Conservation (phyloP, 2,329 filamentous ascomycete genomes). For the Coniochaeta prunicola region DNA sequence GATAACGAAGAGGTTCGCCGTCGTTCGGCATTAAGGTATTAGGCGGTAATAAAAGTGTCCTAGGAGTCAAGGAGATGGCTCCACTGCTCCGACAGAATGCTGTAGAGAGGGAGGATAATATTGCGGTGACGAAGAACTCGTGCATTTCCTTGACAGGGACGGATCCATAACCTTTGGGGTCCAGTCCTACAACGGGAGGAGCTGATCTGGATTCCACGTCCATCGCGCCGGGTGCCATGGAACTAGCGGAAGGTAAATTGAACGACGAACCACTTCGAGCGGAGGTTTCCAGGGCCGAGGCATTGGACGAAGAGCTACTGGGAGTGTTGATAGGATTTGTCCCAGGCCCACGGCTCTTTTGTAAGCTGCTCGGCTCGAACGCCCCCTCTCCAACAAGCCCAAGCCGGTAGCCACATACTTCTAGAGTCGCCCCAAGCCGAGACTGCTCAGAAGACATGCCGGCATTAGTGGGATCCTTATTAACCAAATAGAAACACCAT, state of each 20-base stretch:
- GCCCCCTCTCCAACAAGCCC: conserved; percentile 39
- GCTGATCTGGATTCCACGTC: not conserved
- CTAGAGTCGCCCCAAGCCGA: conserved; percentile 30
- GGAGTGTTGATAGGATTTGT: conserved; percentile 36
- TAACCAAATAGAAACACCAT: conserved; percentile 46
- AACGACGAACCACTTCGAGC: conserved; percentile 22
- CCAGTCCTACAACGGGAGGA: conserved; percentile 9
- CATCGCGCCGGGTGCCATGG: conserved; percentile 5
- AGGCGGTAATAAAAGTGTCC: conserved; percentile 40
- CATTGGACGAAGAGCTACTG: conserved; percentile 36
- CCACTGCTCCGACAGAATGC: conserved; percentile 40
- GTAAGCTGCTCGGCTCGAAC: conserved; percentile 41
- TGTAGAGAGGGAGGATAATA: conserved; percentile 41
- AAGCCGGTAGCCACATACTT: conserved; percentile 36
- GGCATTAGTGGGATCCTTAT: conserved; percentile 28
- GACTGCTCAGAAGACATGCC: conserved; percentile 15
- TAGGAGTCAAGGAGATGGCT: conserved; percentile 45
- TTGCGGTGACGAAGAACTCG: conserved; percentile 46
- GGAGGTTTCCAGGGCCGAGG: conserved; percentile 29
- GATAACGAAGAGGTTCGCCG: conserved; percentile 14
- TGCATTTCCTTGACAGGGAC: conserved; percentile 38
- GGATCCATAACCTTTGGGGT: conserved; percentile 25
- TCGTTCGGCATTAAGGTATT: conserved; percentile 19
- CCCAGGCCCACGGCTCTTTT: conserved; percentile 32
- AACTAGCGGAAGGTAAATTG: conserved; percentile 18